Base-by-base conservation (phyloP, 2,329 filamentous ascomycete species). In the Penicillium digitatum region DNA sequence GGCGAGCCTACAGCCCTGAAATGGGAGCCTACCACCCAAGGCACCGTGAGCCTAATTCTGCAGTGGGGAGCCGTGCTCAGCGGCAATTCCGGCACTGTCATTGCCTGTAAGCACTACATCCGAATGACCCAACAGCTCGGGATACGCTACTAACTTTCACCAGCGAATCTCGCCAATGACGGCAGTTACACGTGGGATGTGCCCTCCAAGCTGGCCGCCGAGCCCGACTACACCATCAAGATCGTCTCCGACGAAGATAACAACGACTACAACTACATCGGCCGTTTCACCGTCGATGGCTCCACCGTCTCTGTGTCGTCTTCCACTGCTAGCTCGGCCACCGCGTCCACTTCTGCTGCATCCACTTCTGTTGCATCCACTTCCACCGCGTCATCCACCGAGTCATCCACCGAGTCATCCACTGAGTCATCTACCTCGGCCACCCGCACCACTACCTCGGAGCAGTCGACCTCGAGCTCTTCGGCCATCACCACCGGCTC, bases 31-130 rank as follows among this genome's bases (percentile, higher is more conserved):
- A 79, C 76, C 44, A 81, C 79, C 53, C 49, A 62, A 22, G 78
- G 78, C 54, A 79, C 80, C 16, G 75, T 84, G 31, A 78, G 79
- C 38, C 75, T 84, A 63, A 77, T 76, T 39, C 70, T 84, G 54
- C 73, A 80, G 57, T 74, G 78, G 59, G 74, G 69, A 27, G 71
- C 72, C 8, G 68, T 71, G 53, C 70, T 72, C 61, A 73, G 77
- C 54, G 64, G 80, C 14, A 60, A 67, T 51, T 58, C 66, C 8
- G 79, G 79, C 22, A 68, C 66, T 31, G 55, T 66, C 40, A 71
- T 81, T 65, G 77, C 71, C 40, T 62, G 78, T 80, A 68, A 67
- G 77, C 73, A 27, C 48, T 24, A 34, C 11, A 34, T 42, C 24
- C 5, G 3, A 50, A 44, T 48, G 34, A 54, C 43, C 39, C 16